Percentiles rank a stretch among this genome's conserved stretches.
Conservation (phyloP, 2,329 filamentous ascomycete genomes). For the Talaromyces islandicus region DNA sequence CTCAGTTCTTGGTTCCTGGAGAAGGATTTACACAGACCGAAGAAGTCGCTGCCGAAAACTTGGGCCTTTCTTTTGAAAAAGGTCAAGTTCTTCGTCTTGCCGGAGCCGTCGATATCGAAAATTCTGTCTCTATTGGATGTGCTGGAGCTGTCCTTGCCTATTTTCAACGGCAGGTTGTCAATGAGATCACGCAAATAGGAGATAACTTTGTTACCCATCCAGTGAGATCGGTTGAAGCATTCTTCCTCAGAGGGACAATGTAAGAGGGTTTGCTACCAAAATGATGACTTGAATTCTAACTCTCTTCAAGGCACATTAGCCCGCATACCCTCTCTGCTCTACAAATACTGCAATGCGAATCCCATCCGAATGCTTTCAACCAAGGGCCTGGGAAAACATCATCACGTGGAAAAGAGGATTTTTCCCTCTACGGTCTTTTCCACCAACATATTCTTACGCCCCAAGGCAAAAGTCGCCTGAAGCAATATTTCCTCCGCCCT, state of each 20-base stretch:
- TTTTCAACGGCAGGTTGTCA: constrained; percentile 61
- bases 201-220: constrained; percentile 50
- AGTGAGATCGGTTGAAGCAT: constrained; percentile 65
- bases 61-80: constrained; percentile 50
- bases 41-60: constrained; percentile 30
- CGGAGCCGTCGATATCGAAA: constrained; percentile 68
- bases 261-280: constrained; percentile 23
- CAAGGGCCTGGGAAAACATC: constrained; percentile 59
- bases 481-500: constrained; percentile 77
- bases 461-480: constrained; percentile 68
- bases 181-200: constrained; percentile 53
- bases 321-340: constrained; percentile 73
- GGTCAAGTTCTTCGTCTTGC: constrained; percentile 63
- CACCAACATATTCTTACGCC: constrained; percentile 67
- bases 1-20: constrained; percentile 58
- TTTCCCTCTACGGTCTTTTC: constrained; percentile 81
- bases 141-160: constrained; percentile 81
- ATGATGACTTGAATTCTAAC: background rate
- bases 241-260: constrained; percentile 61
- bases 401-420: constrained; percentile 67
- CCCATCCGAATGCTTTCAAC: constrained; percentile 74
- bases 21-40: constrained; percentile 42
- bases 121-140: constrained; percentile 70
- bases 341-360: constrained; percentile 77
- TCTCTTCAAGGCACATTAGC: constrained; percentile 66